phyloP scores from a whole-genome alignment of 225 moss, liverwort and hornwort genomes.

The Antitrichia curtipendula region DNA sequence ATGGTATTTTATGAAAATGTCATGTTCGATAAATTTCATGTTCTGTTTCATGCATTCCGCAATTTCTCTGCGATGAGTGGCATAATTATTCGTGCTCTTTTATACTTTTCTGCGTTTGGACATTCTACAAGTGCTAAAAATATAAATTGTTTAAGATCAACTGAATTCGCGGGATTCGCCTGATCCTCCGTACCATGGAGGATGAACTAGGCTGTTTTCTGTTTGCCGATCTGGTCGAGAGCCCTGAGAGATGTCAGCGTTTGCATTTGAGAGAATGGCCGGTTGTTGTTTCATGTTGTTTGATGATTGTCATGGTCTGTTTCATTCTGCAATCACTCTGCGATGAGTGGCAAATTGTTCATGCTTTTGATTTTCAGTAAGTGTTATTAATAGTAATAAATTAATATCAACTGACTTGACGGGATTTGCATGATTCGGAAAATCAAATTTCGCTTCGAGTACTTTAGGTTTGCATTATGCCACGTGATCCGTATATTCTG shows the following conservation, averaged over 20 bases:
- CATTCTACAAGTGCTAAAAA: neutral
- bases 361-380: neutral
- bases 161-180: neutral
- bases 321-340: neutral
- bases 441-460: neutral
- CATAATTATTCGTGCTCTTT: neutral
- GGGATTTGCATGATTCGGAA: neutral
- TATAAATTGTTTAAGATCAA: neutral
- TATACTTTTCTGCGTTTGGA: neutral
- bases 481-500: neutral
- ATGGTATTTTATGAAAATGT: too few relatives aligned
- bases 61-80: neutral
- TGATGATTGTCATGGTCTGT: neutral
- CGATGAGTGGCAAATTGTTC: neutral
- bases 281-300: neutral
- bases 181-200: constrained; percentile 19
- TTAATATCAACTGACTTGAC: neutral
- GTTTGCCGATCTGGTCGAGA: neutral
- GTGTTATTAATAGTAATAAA: neutral
- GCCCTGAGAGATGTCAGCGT: neutral
- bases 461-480: neutral
- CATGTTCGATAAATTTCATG: neutral
- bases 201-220: constrained; percentile 17
- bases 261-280: neutral
- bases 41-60: neutral